Conservation (phyloP, 345 rosid species). For the Balakata baccata region DNA sequence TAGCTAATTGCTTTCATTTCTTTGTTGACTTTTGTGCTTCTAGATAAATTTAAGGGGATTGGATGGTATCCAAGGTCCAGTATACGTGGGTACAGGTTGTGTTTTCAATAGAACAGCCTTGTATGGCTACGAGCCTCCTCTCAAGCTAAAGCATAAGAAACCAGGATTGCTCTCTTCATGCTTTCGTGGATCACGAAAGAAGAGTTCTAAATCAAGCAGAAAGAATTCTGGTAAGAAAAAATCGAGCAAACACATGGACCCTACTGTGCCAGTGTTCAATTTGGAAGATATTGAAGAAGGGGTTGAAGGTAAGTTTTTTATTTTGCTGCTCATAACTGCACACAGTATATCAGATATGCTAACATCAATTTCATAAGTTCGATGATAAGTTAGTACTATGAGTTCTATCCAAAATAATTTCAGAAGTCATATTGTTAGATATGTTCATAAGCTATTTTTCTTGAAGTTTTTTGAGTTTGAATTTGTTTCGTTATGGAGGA, state of each 20-base stretch:
- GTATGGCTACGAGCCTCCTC: slow-evolving; percentile 39
- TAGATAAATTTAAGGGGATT: slow-evolving; percentile 34
- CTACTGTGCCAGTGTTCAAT: slow-evolving; percentile 33
- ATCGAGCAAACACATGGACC: slow-evolving; percentile 30
- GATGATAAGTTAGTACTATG: neutral
- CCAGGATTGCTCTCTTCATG: slow-evolving; percentile 28
- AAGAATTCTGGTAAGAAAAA: slow-evolving; percentile 26
- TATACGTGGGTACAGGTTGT: slow-evolving; percentile 39
- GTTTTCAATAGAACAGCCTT: slow-evolving; percentile 39
- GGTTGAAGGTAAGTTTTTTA: slow-evolving; percentile 26
- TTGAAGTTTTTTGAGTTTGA: too few species aligned
- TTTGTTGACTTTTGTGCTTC: neutral
- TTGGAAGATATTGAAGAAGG: slow-evolving; percentile 40
- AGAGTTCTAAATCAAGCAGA: slow-evolving; percentile 28
- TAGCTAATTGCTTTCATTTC: neutral
- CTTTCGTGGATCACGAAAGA: slow-evolving; percentile 33
- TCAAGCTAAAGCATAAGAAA: slow-evolving; percentile 32
- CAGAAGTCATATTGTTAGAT: too few species aligned
- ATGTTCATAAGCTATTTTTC: too few species aligned
- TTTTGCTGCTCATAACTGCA: neutral
- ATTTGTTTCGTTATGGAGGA: neutral
- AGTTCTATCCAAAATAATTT: neutral
- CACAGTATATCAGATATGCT: neutral
- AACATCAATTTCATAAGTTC: neutral
- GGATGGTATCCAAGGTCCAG: slow-evolving; percentile 40